phyloP scores from a whole-genome alignment of 2,329 filamentous ascomycete species.

The Diaporthe nobilis region DNA sequence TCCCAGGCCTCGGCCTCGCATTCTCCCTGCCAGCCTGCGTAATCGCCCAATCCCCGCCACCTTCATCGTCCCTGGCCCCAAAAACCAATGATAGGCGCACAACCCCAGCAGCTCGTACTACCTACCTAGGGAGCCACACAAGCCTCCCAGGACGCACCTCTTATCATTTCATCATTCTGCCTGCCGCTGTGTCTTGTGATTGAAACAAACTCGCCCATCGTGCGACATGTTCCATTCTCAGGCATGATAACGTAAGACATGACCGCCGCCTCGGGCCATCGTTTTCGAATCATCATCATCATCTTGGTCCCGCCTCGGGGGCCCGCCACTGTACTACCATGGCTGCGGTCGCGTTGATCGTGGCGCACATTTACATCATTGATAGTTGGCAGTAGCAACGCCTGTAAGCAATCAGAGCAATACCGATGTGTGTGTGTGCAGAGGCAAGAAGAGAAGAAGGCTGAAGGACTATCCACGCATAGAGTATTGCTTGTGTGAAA shows the following conservation, averaged over 20 bases:
- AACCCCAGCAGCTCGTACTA: background rate
- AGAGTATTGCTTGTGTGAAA: background rate
- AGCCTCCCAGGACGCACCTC: background rate
- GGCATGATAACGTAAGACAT: slow-evolving; percentile 21
- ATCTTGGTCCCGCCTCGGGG: background rate
- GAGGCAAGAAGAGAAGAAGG: background rate
- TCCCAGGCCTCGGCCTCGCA: slow-evolving; percentile 24
- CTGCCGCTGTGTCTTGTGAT: slow-evolving; percentile 15
- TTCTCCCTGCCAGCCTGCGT: slow-evolving; percentile 13
- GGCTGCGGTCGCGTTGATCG: background rate
- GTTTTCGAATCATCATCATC: slow-evolving; percentile 3
- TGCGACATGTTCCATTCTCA: slow-evolving; percentile 27
- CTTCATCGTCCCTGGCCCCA: background rate
- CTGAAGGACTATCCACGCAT: background rate
- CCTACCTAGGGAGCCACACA: slow-evolving; percentile 6
- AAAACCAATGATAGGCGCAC: slow-evolving; percentile 19
- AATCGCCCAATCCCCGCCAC: slow-evolving; percentile 31
- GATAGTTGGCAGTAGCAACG: too few relatives aligned
- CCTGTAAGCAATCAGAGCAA: background rate
- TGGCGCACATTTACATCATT: background rate
- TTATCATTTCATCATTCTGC: slow-evolving; percentile 21
- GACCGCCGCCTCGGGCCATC: slow-evolving; percentile 16
- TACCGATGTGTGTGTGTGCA: background rate
- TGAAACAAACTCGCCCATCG: slow-evolving; percentile 28
- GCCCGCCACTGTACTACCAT: slow-evolving; percentile 4